Evolutionary conservation across 129 eudicot species (phyloP), one percentile per base, ranked within the genome.

Genomic region (Sambucus nigra): DNA sequence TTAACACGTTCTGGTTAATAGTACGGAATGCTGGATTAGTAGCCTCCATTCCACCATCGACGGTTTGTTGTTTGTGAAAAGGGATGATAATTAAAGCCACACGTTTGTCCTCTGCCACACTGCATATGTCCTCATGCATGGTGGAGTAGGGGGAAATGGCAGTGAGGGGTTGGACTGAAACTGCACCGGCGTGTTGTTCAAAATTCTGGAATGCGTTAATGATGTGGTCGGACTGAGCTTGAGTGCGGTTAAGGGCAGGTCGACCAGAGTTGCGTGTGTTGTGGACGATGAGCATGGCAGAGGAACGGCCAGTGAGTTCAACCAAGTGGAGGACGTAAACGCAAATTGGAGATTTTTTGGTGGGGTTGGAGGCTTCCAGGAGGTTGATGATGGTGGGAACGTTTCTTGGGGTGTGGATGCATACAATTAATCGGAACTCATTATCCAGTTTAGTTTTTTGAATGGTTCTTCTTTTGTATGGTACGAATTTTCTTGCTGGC

Each of bases 211-310:
- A 87, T 16, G 96, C 94, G 16, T 79, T 79, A 40, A 82, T 63
- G 49, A 87, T 79, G 55, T 87, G 96, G 35, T 87, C 96, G 0
- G 88, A 79, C 19, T 82, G 94, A 2, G 93, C 88, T 60, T 82
- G 94, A 9, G 88, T 82, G 25, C 83, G 60, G 68, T 73, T 82
- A 0, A 82, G 75, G 2, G 88, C 96, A 0, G 87, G 84, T 0
- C 70, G 58, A 44, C 85, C 84, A 0, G 96, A 65, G 47, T 75
- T 69, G 1, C 86, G 57, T 0, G 69, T 63, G 71, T 71, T 73
- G 76, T 89, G 97, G 64, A 81, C 95, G 0, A 84, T 84, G 13
- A 89, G 74, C 95, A 89, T 84, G 66, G 97, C 92, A 2, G 97
- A 89, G 39, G 97, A 78, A 0, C 93, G 79, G 0, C 95, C 97